Conservation (phyloP, 2,329 filamentous ascomycete genomes). For the Nothomitra cinnamomea region DNA sequence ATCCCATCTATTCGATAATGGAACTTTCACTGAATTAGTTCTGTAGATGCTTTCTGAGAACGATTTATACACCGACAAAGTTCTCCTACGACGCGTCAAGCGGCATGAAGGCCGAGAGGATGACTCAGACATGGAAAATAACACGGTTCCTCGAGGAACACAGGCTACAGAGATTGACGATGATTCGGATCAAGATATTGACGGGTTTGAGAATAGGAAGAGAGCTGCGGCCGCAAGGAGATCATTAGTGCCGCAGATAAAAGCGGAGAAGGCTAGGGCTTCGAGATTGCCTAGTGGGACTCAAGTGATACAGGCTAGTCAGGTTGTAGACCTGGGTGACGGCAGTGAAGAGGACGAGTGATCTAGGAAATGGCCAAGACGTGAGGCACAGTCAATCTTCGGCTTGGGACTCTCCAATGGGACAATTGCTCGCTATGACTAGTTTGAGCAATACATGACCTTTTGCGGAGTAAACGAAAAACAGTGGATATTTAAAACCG, state of each 20-base stretch:
- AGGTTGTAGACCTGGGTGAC: not conserved
- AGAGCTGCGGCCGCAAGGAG: not conserved
- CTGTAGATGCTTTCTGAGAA: constrained; percentile 3
- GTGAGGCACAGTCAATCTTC: no score
- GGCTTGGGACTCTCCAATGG: no score
- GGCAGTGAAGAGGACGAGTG: no score
- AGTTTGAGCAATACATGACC: no score
- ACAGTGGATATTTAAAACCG: no score
- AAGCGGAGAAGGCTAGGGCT: constrained; percentile 1
- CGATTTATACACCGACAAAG: constrained; percentile 2
- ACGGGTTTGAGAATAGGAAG: not conserved
- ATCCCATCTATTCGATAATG: not conserved
- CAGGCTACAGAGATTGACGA: not conserved
- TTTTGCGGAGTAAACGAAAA: no score
- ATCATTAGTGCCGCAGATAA: constrained; percentile 4
- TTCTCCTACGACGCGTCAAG: constrained; percentile 4
- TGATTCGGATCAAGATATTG: constrained; percentile 3
- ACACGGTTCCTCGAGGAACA: not conserved
- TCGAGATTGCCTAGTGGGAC: not conserved
- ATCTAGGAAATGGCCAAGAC: no score
- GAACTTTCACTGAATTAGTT: not conserved
- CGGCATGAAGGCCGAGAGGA: not conserved
- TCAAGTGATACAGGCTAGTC: not conserved
- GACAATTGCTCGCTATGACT: no score
- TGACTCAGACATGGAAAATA: not conserved